A percentile compares a stretch with the other conserved stretches of the same genome.
Evolutionary conservation across 1,139 yeast species (phyloP).

Genomic region (Nadsonia starkeyi-henricii): DNA sequence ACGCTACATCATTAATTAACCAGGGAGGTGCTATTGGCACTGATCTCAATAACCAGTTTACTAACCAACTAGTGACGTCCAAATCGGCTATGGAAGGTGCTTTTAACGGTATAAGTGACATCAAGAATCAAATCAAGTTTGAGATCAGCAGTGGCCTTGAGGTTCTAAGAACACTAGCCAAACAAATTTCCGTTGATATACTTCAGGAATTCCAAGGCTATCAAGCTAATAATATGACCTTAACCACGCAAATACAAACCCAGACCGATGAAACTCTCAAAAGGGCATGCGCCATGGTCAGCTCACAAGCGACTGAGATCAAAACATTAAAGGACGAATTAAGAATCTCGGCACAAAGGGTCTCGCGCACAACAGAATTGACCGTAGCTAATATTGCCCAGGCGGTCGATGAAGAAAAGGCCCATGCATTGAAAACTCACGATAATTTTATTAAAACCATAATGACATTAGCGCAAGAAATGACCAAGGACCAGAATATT

Average conservation of each 20-base stretch:
- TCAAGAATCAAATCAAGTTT: not conserved
- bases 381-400: not conserved
- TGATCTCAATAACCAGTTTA: not conserved
- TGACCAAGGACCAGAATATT: not conserved
- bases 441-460: not conserved
- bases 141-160: not conserved
- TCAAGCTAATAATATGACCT: not conserved
- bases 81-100: not conserved
- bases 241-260: not conserved
- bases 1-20: not conserved
- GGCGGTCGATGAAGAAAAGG: not conserved
- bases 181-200: not conserved
- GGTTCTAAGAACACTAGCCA: not conserved
- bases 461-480: not conserved
- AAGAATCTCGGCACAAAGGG: not conserved
- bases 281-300: not conserved
- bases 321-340: not conserved
- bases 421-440: not conserved
- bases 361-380: not conserved
- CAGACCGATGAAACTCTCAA: not conserved
- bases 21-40: not conserved
- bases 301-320: not conserved
- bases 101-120: not conserved
- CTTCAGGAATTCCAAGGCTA: not conserved
- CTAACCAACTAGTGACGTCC: not conserved